Evolutionary conservation across 2,329 filamentous ascomycete species (phyloP), one percentile per base, ranked within the genome.

Genomic region (Pseudogymnoascus sp.): DNA sequence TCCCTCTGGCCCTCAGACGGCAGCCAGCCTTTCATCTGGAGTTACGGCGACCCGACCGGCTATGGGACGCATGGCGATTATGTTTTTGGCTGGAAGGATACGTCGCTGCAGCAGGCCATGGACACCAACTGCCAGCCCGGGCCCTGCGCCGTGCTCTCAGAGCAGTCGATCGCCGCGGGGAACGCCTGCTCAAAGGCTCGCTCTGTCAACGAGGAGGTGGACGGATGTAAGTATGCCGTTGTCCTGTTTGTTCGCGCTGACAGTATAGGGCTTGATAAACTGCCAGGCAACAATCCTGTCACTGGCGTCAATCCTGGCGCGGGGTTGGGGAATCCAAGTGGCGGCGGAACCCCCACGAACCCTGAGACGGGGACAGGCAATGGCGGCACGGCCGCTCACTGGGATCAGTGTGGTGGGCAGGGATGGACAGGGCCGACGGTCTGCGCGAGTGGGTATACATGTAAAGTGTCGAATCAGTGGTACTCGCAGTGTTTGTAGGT

Each of bases 1-100:
- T 70, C 73, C 69, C 73, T 76, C 66, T 77, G 78, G 78, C 76
- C 77, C 64, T 73, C 73, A 61, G 75, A 77, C 72, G 77, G 77
- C 65, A 74, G 71, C 23, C 76, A 76, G 66, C 76, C 76, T 2
- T 78, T 77, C 69, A 70, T 77, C 64, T 79, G 78, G 72, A 76
- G 72, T 68, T 69, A 64, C 62, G 66, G 79, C 75, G 77, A 78
- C 77, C 73, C 70, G 71, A 77, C 76, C 39, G 80, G 79, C 31
- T 74, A 77, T 23, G 79, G 78, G 4, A 79, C 78, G 18, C 79
- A 81, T 70, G 79, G 78, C 23, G 80, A 82, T 71, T 82, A 82
- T 69, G 71, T 81, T 66, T 81, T 81, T 69, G 79, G 79, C 64
- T 81, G 79, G 79, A 77, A 81, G 69, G 77, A 74, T 65, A 73